Percentiles rank a stretch among this genome's conserved stretches.
These are phyloP conservation scores for Daldinia bambusicola DNA, from an alignment of 495 filamentous ascomycete genomes.

Conservation along the genomic window DNA sequence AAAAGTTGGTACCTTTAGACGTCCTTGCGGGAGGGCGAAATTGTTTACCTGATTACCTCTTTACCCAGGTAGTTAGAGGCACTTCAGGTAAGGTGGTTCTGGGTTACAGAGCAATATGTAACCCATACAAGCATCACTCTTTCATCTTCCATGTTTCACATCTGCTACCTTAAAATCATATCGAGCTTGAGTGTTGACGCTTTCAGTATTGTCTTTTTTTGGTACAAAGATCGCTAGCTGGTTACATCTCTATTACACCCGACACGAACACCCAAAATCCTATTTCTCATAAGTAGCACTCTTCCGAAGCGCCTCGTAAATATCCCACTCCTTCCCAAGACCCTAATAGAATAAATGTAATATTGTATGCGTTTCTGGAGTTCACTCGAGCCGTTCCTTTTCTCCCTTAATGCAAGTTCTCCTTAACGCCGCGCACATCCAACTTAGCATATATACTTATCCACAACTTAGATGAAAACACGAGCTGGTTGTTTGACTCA, in stretches of 20 bases:
- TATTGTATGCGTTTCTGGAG: conserved; percentile 22
- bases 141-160: no score
- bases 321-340: conserved; percentile 8
- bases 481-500: conserved; percentile 35
- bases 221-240: conserved; percentile 19
- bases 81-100: no score
- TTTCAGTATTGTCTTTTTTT: conserved; percentile 8
- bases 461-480: conserved; percentile 1
- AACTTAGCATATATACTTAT: no score
- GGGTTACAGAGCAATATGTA: no score
- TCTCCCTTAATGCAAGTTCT: conserved; percentile 23
- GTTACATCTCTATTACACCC: conserved; percentile 34
- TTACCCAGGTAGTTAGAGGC: no score
- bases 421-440: conserved; percentile 23
- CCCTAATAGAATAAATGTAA: neutral
- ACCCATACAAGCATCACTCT: no score
- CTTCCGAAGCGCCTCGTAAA: conserved; percentile 38
- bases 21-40: no score
- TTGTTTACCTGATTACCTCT: no score
- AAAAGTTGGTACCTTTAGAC: no score
- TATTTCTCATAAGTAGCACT: conserved; percentile 34
- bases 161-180: neutral
- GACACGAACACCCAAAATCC: conserved; percentile 9
- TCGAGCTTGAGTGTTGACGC: neutral
- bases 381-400: conserved; percentile 21